phyloP scores from a whole-genome alignment of 2,329 filamentous ascomycete genomes.

The Nakataea oryzae region DNA sequence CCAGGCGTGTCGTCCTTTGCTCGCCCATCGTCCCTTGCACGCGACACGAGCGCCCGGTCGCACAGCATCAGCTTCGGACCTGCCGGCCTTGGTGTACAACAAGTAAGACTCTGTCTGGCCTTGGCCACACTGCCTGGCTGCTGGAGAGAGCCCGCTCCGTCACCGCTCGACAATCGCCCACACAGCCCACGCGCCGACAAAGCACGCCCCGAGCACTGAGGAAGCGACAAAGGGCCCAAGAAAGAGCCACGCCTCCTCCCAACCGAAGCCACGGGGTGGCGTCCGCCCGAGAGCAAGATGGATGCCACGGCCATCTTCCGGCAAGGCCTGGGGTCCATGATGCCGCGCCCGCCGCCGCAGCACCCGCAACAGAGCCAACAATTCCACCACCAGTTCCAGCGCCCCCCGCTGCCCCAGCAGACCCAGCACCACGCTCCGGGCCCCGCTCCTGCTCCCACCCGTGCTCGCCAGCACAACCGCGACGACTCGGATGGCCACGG shows the following conservation, averaged over 20 bases:
- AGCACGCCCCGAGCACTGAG: background rate
- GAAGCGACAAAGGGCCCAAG: background rate
- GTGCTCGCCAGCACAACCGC: constrained; percentile 17
- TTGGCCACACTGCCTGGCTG: background rate
- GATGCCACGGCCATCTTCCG: constrained; percentile 49
- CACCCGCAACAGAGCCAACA: constrained; percentile 10
- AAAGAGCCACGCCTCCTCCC: background rate
- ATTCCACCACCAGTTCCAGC: constrained; percentile 12
- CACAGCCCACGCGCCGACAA: background rate
- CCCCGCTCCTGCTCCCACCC: constrained; percentile 13
- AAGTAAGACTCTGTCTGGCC: background rate
- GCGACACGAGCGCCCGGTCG: background rate
- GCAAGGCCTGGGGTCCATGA: constrained; percentile 40
- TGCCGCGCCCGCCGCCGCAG: constrained; percentile 24
- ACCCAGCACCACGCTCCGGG: background rate
- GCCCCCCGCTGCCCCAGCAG: constrained; percentile 9
- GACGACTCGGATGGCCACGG: constrained; percentile 38
- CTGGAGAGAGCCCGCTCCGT: background rate
- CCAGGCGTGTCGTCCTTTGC: background rate
- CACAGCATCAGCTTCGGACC: background rate
- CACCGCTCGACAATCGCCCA: background rate
- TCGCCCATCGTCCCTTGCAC: background rate
- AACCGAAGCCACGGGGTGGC: background rate
- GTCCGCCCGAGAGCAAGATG: constrained; percentile 26
- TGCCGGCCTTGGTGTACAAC: background rate